Evolutionary conservation across 139 green algal species (phyloP).

Genomic region (Auxenochlorella protothecoides): DNA sequence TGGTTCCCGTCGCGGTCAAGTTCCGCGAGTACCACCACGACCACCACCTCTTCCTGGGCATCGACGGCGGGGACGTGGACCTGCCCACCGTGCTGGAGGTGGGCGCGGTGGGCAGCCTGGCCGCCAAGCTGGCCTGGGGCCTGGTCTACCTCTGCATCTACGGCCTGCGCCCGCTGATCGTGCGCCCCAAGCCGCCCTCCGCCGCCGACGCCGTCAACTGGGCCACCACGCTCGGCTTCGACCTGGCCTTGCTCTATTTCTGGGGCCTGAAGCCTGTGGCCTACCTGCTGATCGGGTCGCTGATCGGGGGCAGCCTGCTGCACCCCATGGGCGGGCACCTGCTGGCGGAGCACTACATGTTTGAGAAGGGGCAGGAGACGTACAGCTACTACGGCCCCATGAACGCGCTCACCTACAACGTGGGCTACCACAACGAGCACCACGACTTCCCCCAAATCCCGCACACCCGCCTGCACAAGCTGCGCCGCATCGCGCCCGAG

Average conservation of each 20-base stretch:
- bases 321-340: slow-evolving; percentile 67
- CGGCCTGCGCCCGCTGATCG: slow-evolving; percentile 44
- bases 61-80: slow-evolving; percentile 55
- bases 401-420: slow-evolving; percentile 62
- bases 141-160: slow-evolving; percentile 55
- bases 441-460: slow-evolving; percentile 71
- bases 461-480: slow-evolving; percentile 44
- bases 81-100: slow-evolving; percentile 41
- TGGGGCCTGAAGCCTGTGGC: slow-evolving; percentile 38
- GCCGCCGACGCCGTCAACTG: slow-evolving; percentile 39
- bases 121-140: slow-evolving; percentile 30
- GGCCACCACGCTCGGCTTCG: slow-evolving; percentile 28
- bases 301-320: slow-evolving; percentile 46
- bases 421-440: slow-evolving; percentile 75
- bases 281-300: slow-evolving; percentile 41
- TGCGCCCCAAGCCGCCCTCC: slow-evolving; percentile 39
- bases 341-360: slow-evolving; percentile 68
- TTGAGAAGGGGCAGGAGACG: slow-evolving; percentile 57
- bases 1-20: slow-evolving; percentile 44
- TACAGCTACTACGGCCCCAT: slow-evolving; percentile 70
- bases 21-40: slow-evolving; percentile 71
- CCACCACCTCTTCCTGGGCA: slow-evolving; percentile 55
- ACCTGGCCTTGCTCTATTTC: slow-evolving; percentile 36
- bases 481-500: slow-evolving; percentile 55
- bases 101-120: slow-evolving; percentile 16